These are phyloP conservation scores for Colletotrichum destructivum DNA, from an alignment of 2,329 filamentous ascomycete species.

Conservation along the genomic window DNA sequence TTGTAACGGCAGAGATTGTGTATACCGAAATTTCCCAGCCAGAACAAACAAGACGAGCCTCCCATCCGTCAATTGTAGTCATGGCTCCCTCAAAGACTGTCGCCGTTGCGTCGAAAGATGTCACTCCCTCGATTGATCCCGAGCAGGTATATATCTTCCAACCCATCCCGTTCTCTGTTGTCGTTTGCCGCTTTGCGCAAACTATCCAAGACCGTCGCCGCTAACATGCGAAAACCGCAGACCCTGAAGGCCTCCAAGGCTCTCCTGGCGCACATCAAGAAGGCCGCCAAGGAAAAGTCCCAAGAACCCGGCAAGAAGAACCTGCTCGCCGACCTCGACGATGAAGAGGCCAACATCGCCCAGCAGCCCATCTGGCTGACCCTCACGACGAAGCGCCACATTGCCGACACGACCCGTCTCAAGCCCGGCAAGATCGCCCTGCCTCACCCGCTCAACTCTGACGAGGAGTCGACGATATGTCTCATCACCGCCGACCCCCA, in stretches of 20 bases:
- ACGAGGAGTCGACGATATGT: constrained; percentile 80
- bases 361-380: constrained; percentile 74
- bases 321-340: constrained; percentile 64
- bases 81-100: constrained; percentile 62
- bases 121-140: constrained; percentile 55
- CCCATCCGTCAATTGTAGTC: constrained; percentile 37
- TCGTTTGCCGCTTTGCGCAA: background rate
- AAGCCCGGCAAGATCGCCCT: constrained; percentile 88
- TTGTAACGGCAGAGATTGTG: constrained; percentile 11
- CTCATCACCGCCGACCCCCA: constrained; percentile 87
- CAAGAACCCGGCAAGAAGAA: constrained; percentile 65
- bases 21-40: constrained; percentile 16
- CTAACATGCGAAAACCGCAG: constrained; percentile 53
- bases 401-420: constrained; percentile 80
- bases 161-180: background rate
- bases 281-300: constrained; percentile 61
- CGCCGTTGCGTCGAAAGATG: constrained; percentile 48
- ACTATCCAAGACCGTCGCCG: background rate
- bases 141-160: constrained; percentile 54
- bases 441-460: constrained; percentile 81
- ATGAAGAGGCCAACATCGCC: constrained; percentile 58
- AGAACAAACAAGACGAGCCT: constrained; percentile 18
- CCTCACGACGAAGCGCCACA: constrained; percentile 76
- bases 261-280: constrained; percentile 74
- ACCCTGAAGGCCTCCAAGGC: constrained; percentile 75